Conservation (phyloP, 108 stramenopile species). For the Skeletonema costatum region DNA sequence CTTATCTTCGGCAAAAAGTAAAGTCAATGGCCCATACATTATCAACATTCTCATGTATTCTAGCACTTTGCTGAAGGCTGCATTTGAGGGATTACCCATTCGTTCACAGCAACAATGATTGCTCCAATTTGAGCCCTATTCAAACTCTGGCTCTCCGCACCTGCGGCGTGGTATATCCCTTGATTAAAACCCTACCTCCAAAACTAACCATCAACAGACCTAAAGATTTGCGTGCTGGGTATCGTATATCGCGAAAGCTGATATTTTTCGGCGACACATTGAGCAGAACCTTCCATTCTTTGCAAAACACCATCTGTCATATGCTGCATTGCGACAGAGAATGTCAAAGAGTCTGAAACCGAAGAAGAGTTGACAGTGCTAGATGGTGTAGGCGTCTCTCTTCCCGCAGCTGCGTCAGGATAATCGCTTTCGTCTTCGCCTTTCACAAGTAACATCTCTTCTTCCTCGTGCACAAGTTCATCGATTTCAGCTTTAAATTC, state of each 20-base stretch:
- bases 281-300: conserved; percentile 7
- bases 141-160: neutral
- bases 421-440: conserved; percentile 59
- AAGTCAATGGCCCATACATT: conserved; percentile 6
- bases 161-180: neutral
- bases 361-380: neutral
- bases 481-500: conserved; percentile 69
- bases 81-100: conserved; percentile 12
- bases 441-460: conserved; percentile 58
- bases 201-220: conserved; percentile 34
- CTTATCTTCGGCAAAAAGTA: conserved; percentile 37
- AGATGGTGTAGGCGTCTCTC: conserved; percentile 1
- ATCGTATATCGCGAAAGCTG: conserved; percentile 19
- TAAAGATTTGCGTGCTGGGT: conserved; percentile 15
- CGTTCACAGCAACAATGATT: conserved; percentile 64
- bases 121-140: conserved; percentile 53
- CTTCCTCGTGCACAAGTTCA: conserved; percentile 69
- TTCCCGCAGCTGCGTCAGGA: conserved; percentile 25
- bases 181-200: conserved; percentile 50
- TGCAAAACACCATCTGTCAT: neutral
- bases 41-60: conserved; percentile 15
- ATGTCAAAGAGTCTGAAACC: conserved; percentile 9
- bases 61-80: conserved; percentile 19
- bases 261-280: conserved; percentile 30
- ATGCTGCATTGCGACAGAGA: conserved; percentile 3